Base-by-base conservation (phyloP, 192 early-diverging fungal species). In the Mortierella antarctica region DNA sequence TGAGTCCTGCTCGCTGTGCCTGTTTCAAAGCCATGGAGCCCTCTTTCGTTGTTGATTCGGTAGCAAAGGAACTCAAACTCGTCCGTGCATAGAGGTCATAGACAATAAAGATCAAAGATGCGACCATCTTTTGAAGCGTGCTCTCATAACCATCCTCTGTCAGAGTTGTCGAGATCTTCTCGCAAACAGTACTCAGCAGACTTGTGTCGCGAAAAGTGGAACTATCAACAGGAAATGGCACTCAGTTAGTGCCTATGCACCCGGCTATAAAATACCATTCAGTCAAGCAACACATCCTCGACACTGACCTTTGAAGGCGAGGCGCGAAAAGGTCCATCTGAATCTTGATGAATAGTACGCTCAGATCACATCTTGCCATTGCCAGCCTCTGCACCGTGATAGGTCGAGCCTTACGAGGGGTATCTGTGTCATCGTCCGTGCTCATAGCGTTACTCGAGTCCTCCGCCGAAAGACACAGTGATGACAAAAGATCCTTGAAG, bases 11-110 rank as follows among this genome's bases (percentile, higher is more conserved):
- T 20, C 65, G 20, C 39, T 80, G 77, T 7, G 77, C 77, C 65
- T 80, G 77, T 48, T 72, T 80, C 65, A 70, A n/a, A 6, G 59
- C 60, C 63, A 71, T 41, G 0, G 65, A 41, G 12, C 70, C 77
- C 9, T 62, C 70, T 49, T 80, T 80, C 13, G 77, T 58, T 7
- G 69, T 56, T 5, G 70, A 71, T 39, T 80, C 77, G 5, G 69
- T 44, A 6, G 51, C 41, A 53, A 71, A 62, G 1, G 77, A 68
- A 14, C 65, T 55, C 1, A 65, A 42, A 18, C 44, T 67, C 13
- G 77, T 74, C 41, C 74, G 70, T 12, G 79, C 73, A 47, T 77
- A 70, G 1, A 85, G 73, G 62, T 86, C 73, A 77, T 84, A 86
- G 3, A 86, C 70, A 6, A 83, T 80, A 45, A 85, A 73, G 9